Base-by-base conservation (phyloP, 2,329 filamentous ascomycete genomes). In the Cercospora sp. region DNA sequence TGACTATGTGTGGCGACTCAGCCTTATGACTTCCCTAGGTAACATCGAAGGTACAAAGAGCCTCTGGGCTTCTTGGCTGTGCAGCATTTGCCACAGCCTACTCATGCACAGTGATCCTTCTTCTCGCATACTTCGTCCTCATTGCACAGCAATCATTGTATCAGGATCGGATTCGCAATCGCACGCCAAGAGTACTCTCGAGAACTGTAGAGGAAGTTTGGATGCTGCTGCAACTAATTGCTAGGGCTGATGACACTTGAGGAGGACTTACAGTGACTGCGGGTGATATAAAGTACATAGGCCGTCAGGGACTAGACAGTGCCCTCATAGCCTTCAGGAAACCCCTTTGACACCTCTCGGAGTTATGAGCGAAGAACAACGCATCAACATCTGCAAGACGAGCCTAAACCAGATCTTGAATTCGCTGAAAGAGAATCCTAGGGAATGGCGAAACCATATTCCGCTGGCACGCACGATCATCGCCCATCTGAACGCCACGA, bases 391-490 rank as follows among this genome's bases (percentile, higher is more conserved):
- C 8, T 77, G 74, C 68, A 76, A 72, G 64, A 71, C 76, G 13
- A 78, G 75, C 28, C 72, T 80, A 16, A 70, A 72, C 16, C 73
- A 78, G 57, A 79, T 81, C 21, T 71, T 76, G 55, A 66, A 68
- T 5, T 79, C 77, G 69, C 77, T 81, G 12, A 73, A 78, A 55
- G 66, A 67, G 10, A 70, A 74, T 3, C 79, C 79, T 13, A 63
- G 73, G 34, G 57, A 72, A 49, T 77, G 74, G 73, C 74, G 70
- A 8, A 67, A 66, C 40, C 73, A 71, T 51, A 18, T 77, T 7
- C 53, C 75, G 13, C 63, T 80, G 60, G 81, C 80, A 34, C 75
- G 80, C 58, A 78, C 79, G 13, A 78, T 80, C 28, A 79, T 81
- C 40, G 70, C 73, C 37, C 79, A 81, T 40, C 73, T 83, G 18